Base-by-base conservation (phyloP, 1,284 basidiomycete genomes). In the Wolfiporia cocos region DNA sequence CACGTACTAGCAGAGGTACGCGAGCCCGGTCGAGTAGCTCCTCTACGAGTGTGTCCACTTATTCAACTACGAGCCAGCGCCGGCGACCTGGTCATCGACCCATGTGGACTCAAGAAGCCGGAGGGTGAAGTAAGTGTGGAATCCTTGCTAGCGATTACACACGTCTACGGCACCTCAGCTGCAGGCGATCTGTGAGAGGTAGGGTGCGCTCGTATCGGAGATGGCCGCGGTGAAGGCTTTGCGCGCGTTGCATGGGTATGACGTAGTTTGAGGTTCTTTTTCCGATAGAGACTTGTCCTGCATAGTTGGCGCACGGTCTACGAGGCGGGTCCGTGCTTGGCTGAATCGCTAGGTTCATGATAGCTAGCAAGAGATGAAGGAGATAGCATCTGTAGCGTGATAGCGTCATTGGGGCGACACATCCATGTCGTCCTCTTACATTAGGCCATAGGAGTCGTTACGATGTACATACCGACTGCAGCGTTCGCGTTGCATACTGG, bases 91-190 rank as follows among this genome's bases (percentile, higher is more conserved):
- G 4, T 65, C 58, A 40, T 79, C 63, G 9, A 68, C 57, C 40
- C 77, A 52, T 35, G 60, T 56, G 28, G 56, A 42, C 43, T 76
- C 70, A 4, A 76, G 73, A 18, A 89, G 72, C n/a, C 88, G 78
- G 21, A 74, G 57, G 26, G 74, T 55, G 42, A 92, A 75, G 55
- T 86, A 92, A 35, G 69, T 64, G 60, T 92, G 86, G 57, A 92
- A 92, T 58, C 86, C 84, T 48, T 76, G 72, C 88, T 88, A 92
- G 51, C 83, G 81, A 49, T 86, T 76, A 3, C 89, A 88, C 57
- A 92, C 92, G 65, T 91, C 92, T 32, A 88, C 69, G 2, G 86
- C 89, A n/a, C 88, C 89, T 88, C 88, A 92, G 59, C 84, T 88
- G 61, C 89, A 92, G 1, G 88, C 88, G 12, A 90, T 77, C 47